Conservation (phyloP, 257 asterid species). For the Solanum clarkiae region DNA sequence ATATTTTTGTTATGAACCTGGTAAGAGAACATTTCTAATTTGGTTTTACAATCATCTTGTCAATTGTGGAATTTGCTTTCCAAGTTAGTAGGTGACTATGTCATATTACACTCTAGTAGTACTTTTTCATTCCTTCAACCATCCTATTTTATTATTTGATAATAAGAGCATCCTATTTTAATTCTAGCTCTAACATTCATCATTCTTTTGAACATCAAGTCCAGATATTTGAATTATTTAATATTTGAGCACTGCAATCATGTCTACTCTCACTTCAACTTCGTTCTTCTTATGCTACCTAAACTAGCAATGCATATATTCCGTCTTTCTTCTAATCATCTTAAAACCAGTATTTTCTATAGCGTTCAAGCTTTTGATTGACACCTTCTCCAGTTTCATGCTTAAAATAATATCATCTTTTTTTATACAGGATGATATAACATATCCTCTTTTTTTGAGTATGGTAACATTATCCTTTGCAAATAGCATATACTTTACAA, state of each 20-base stretch:
- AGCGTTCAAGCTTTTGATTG: background rate
- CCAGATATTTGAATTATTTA: background rate
- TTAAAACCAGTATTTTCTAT: background rate
- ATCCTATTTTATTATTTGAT: background rate
- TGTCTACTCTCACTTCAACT: background rate
- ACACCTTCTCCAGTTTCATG: background rate
- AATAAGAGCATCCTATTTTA: background rate
- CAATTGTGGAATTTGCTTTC: background rate
- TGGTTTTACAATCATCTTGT: background rate
- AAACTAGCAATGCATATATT: background rate
- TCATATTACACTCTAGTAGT: background rate
- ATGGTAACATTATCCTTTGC: background rate
- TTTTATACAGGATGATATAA: too few species aligned
- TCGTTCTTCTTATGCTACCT: background rate
- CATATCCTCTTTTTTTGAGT: too few species aligned
- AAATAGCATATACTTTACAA: background rate
- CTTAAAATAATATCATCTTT: too few species aligned
- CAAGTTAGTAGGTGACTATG: too few species aligned
- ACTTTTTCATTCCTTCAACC: background rate
- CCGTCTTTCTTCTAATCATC: background rate
- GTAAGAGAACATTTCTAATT: background rate
- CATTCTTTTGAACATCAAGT: background rate
- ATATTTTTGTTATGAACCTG: background rate
- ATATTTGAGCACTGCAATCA: background rate
- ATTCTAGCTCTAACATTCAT: background rate